phyloP scores from a whole-genome alignment of 2,329 filamentous ascomycete species.

The Arthrinium phaeospermum region DNA sequence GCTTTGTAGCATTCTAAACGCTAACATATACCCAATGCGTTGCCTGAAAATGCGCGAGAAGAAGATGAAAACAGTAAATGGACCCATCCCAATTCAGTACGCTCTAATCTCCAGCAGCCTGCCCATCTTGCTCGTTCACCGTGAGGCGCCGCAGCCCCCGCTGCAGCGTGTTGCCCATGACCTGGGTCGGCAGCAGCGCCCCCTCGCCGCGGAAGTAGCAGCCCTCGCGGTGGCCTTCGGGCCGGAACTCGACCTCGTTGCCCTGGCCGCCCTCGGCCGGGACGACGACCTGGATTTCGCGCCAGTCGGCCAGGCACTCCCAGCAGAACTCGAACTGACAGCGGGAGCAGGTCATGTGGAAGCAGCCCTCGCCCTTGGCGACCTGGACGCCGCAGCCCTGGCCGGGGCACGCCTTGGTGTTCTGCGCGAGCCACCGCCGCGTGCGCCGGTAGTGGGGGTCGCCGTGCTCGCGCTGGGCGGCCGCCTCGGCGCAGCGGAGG shows the following conservation, averaged over 20 bases:
- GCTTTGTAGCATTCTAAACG: neutral
- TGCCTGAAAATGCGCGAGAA: neutral
- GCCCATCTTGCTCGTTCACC: neutral
- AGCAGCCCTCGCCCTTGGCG: slow-evolving; percentile 30
- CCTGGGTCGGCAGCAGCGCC: slow-evolving; percentile 23
- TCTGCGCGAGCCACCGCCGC: slow-evolving; percentile 28
- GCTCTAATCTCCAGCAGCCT: neutral
- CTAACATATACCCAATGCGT: neutral
- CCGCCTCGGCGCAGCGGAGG: slow-evolving; percentile 30
- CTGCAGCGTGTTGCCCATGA: slow-evolving; percentile 26
- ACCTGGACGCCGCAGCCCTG: slow-evolving; percentile 31
- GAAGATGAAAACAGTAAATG: no score
- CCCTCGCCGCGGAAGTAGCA: slow-evolving; percentile 28
- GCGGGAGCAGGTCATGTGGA: slow-evolving; percentile 28
- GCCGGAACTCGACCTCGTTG: slow-evolving; percentile 18
- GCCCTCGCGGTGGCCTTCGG: slow-evolving; percentile 26
- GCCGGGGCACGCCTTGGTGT: slow-evolving; percentile 34
- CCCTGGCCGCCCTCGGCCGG: slow-evolving; percentile 13
- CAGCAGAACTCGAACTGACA: slow-evolving; percentile 34
- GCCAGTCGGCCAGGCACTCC: slow-evolving; percentile 36
- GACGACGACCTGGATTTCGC: slow-evolving; percentile 21
- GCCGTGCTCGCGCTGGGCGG: slow-evolving; percentile 17
- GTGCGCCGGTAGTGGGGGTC: slow-evolving; percentile 24
- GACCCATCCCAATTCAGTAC: neutral
- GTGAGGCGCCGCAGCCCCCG: slow-evolving; percentile 22